phyloP scores from a whole-genome alignment of 1,139 yeast genomes.

The Lizanozyma gosingica region DNA sequence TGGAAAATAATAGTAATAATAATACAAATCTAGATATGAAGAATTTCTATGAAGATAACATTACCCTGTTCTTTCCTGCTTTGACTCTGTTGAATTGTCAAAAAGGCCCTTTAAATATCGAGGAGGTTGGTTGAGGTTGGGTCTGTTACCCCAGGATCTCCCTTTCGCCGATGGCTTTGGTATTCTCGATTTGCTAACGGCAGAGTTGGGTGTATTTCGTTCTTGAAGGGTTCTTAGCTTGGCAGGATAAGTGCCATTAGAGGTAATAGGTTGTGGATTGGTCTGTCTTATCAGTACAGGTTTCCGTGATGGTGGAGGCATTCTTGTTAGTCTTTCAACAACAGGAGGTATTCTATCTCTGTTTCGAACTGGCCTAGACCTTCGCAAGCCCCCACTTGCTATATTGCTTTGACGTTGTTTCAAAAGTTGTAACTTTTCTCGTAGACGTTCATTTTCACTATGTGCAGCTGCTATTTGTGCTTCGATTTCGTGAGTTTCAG shows the following conservation, averaged over 20 bases:
- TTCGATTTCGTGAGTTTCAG: slow-evolving; percentile 2
- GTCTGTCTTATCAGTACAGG: not conserved
- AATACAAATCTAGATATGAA: too few species aligned
- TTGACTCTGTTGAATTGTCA: slow-evolving; percentile 9
- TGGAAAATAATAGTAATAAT: too few species aligned
- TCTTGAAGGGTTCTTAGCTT: not conserved
- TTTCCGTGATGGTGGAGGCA: not conserved
- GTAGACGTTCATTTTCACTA: not conserved
- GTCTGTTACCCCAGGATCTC: slow-evolving; percentile 11
- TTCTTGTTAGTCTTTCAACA: not conserved
- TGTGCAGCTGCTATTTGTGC: not conserved
- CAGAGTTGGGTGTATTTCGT: not conserved
- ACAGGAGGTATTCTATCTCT: not conserved
- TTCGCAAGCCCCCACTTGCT: not conserved
- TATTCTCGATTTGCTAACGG: slow-evolving; percentile 7
- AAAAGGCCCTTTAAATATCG: slow-evolving; percentile 35
- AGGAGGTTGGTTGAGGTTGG: slow-evolving; percentile 38
- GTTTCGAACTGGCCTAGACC: not conserved
- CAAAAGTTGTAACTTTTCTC: not conserved
- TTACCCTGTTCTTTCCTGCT: not conserved
- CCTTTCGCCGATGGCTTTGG: slow-evolving; percentile 7
- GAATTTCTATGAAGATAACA: not conserved
- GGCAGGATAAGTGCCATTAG: not conserved
- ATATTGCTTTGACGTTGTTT: not conserved
- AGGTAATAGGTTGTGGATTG: not conserved